Conservation (phyloP, 2,329 filamentous ascomycete genomes). For the Talaromyces marneffei region DNA sequence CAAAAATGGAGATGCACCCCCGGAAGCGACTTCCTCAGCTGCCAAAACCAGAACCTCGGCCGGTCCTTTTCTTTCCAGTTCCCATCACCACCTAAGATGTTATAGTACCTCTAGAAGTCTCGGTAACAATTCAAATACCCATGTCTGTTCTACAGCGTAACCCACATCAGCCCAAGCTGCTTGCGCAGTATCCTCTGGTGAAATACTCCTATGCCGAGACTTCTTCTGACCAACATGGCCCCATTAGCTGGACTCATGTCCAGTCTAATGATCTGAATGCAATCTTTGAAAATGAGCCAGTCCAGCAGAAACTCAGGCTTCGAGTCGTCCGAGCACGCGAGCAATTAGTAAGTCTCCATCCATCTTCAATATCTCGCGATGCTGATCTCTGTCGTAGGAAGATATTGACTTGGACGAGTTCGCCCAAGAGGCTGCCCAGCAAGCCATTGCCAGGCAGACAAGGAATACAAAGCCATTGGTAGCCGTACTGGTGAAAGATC, state of each 20-base stretch:
- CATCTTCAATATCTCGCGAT: background rate
- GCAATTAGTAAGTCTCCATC: conserved; percentile 29
- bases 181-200: conserved; percentile 26
- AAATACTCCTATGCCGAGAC: conserved; percentile 44
- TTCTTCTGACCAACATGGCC: conserved; percentile 30
- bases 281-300: conserved; percentile 29
- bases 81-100: background rate
- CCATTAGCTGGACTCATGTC: conserved; percentile 42
- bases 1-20: background rate
- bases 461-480: conserved; percentile 26
- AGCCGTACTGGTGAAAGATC: conserved; percentile 39
- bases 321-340: conserved; percentile 31
- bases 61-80: background rate
- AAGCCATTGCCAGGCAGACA: conserved; percentile 17
- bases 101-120: background rate
- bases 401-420: conserved; percentile 36
- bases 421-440: conserved; percentile 21
- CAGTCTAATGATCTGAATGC: conserved; percentile 32
- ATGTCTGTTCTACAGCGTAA: conserved; percentile 6
- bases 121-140: background rate
- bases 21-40: conserved; percentile 4
- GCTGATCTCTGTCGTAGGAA: conserved; percentile 29
- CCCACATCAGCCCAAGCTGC: conserved; percentile 1
- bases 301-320: conserved; percentile 24
- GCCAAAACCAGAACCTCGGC: background rate